A percentile compares a stretch with the other conserved stretches of the same genome.
Evolutionary conservation across 352 stramenopile genomes (phyloP).

Genomic region (Thraustochytrium sp.): DNA sequence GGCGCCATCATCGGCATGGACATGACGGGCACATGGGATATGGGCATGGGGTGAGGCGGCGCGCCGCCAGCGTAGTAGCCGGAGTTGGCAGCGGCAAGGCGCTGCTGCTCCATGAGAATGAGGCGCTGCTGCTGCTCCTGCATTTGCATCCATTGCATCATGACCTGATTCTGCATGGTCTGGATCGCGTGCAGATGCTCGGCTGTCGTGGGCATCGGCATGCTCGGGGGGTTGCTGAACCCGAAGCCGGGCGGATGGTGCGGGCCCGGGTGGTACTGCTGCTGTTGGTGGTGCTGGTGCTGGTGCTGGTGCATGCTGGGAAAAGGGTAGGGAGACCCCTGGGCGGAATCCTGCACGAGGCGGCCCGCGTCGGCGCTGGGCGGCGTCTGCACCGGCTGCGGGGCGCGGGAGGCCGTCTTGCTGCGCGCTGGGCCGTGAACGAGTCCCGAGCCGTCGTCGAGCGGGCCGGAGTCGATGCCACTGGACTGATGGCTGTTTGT

Average conservation of each 20-base stretch:
- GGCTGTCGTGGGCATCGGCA: neutral
- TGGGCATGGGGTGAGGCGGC: too few relatives aligned
- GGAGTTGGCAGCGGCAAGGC: neutral
- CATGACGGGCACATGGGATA: neutral
- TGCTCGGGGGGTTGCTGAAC: neutral
- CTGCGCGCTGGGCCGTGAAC: too few relatives aligned
- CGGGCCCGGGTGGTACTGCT: neutral
- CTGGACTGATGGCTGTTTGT: neutral
- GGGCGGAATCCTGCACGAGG: too few relatives aligned
- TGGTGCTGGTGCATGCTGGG: neutral
- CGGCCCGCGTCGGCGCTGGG: too few relatives aligned
- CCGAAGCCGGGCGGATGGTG: neutral
- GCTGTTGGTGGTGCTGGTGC: neutral
- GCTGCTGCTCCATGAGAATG: constrained; percentile 28
- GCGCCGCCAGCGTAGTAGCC: too few relatives aligned
- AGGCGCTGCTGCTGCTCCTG: constrained; percentile 27
- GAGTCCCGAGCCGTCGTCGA: neutral
- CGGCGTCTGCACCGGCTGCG: neutral
- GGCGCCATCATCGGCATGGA: neutral
- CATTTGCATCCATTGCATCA: constrained; percentile 43
- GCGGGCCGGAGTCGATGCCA: neutral
- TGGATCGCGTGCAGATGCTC: constrained; percentile 33
- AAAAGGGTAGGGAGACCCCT: too few relatives aligned
- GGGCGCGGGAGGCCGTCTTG: too few relatives aligned
- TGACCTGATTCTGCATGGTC: constrained; percentile 17